Percentiles rank a stretch among this genome's conserved stretches.
phyloP scores from a whole-genome alignment of 371 early-diverging fungal genomes.

The Mucor irregularis region DNA sequence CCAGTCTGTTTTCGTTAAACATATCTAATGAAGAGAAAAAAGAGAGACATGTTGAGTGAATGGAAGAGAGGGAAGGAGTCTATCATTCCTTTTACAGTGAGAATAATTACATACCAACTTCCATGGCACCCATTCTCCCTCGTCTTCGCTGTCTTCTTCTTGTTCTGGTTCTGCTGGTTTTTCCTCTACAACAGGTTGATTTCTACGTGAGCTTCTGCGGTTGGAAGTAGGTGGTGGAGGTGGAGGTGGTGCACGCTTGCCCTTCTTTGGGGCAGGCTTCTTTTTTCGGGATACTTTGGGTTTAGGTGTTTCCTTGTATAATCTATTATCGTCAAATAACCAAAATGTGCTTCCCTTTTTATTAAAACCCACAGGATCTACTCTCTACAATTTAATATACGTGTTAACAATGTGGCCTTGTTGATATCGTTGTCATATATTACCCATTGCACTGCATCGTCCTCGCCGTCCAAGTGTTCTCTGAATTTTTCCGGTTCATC shows the following conservation, averaged over 20 bases:
- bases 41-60: no score
- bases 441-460: constrained; percentile 71
- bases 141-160: constrained; percentile 35
- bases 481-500: constrained; percentile 69
- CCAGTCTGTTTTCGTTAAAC: constrained; percentile 63
- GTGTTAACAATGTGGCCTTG: neutral
- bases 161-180: constrained; percentile 6
- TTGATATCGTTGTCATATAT: neutral
- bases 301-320: constrained; percentile 59
- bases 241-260: constrained; percentile 5
- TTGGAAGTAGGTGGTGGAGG: constrained; percentile 9
- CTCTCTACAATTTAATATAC: constrained; percentile 56
- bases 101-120: constrained; percentile 41
- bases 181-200: neutral
- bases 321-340: constrained; percentile 79
- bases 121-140: constrained; percentile 48
- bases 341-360: constrained; percentile 68
- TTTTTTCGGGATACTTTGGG: constrained; percentile 22
- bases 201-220: constrained; percentile 22
- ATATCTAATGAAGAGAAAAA: constrained; percentile 40
- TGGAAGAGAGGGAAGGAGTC: no score
- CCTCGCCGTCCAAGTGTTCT: constrained; percentile 53
- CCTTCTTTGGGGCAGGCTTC: constrained; percentile 16
- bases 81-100: no score
- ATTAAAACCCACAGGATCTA: constrained; percentile 75